phyloP scores from a whole-genome alignment of 345 rosid genomes.

The Cardiospermum halicacabum region DNA sequence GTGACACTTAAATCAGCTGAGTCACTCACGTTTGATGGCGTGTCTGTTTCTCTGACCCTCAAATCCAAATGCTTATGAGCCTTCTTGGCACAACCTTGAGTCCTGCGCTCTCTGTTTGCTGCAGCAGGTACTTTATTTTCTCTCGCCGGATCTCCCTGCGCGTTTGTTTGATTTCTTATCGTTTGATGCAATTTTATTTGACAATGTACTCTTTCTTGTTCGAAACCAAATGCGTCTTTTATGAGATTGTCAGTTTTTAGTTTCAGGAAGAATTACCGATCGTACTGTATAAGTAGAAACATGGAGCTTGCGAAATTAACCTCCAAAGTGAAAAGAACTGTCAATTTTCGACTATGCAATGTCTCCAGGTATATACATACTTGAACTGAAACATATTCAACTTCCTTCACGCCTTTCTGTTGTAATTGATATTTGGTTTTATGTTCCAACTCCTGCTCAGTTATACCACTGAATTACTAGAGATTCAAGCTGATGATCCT shows the following conservation, averaged over 20 bases:
- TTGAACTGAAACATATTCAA: neutral
- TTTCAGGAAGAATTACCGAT: slow-evolving; percentile 19
- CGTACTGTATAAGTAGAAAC: slow-evolving; percentile 14
- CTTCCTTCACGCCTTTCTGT: neutral
- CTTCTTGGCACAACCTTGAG: neutral
- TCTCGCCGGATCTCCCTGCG: too few relatives aligned
- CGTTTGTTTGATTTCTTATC: neutral
- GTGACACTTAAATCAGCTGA: neutral
- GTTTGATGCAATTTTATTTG: neutral
- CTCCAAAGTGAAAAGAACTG: slow-evolving; percentile 28
- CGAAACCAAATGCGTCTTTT: neutral
- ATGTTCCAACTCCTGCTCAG: slow-evolving; percentile 28
- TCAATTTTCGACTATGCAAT: slow-evolving; percentile 46
- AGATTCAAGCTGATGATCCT: slow-evolving; percentile 60
- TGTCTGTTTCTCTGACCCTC: neutral
- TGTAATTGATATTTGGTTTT: neutral
- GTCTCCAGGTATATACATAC: slow-evolving; percentile 59
- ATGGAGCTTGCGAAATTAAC: slow-evolving; percentile 39
- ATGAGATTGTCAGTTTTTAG: neutral
- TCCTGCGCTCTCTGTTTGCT: neutral
- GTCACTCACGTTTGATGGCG: neutral
- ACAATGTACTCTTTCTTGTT: neutral
- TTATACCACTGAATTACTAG: slow-evolving; percentile 61
- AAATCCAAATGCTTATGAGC: neutral
- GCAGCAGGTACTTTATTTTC: neutral